phyloP scores from a whole-genome alignment of 768 basidiomycete genomes.

The Rhizopogon salebrosus region DNA sequence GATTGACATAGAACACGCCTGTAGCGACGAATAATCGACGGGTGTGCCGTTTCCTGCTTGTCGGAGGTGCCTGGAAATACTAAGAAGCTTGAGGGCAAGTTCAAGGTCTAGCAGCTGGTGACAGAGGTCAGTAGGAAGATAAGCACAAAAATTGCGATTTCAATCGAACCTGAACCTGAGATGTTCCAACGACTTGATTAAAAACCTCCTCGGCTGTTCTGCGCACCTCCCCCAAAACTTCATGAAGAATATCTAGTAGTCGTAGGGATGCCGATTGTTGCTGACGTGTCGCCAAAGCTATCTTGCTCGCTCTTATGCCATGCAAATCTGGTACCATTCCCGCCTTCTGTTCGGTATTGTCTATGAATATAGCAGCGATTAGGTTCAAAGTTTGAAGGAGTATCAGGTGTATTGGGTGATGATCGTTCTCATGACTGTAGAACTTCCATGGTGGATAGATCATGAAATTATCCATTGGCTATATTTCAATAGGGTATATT shows the following conservation, averaged over 20 bases:
- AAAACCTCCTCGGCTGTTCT: slow-evolving; percentile 13
- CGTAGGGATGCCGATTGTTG: neutral
- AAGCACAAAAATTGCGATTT: neutral
- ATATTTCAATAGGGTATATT: slow-evolving; percentile 19
- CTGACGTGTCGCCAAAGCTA: neutral
- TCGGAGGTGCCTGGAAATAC: slow-evolving; percentile 38
- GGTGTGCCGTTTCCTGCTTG: slow-evolving; percentile 29
- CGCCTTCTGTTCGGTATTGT: slow-evolving; percentile 21
- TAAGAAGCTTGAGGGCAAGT: slow-evolving; percentile 33
- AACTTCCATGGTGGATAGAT: slow-evolving; percentile 30
- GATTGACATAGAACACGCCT: slow-evolving; percentile 55
- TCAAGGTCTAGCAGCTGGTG: slow-evolving; percentile 25
- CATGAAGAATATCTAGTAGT: slow-evolving; percentile 17
- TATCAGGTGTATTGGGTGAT: slow-evolving; percentile 24
- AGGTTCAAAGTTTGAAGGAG: slow-evolving; percentile 40
- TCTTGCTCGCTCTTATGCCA: neutral
- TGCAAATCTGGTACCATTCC: neutral
- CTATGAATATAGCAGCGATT: slow-evolving; percentile 34
- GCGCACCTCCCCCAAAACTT: slow-evolving; percentile 17
- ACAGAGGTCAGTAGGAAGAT: neutral
- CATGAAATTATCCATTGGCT: slow-evolving; percentile 51
- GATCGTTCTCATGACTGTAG: slow-evolving; percentile 20
- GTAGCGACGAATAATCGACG: slow-evolving; percentile 65
- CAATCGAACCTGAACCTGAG: slow-evolving; percentile 23
- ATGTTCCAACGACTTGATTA: slow-evolving; percentile 10